Percentiles rank a stretch among this genome's conserved stretches.
Conservation (phyloP, 306 rosid species). For the Glycine tomentella region DNA sequence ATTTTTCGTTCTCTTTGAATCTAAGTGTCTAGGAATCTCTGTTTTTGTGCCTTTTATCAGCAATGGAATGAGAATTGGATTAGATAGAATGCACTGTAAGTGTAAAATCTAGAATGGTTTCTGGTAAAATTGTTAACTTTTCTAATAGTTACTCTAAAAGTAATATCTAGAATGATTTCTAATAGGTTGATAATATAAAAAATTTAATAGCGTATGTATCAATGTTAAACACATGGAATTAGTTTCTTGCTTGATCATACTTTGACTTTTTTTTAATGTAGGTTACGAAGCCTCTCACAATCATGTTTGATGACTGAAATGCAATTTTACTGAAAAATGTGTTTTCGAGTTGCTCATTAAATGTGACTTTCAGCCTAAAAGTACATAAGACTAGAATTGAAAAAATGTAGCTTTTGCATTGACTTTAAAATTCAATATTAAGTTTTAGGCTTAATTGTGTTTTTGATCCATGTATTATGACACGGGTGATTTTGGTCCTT, state of each 20-base stretch:
- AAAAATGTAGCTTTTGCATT: neutral
- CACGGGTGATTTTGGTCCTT: neutral
- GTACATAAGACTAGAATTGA: neutral
- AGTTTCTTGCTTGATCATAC: neutral
- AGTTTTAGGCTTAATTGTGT: neutral
- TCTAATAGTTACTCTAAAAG: neutral
- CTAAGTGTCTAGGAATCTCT: neutral
- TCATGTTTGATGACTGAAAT: neutral
- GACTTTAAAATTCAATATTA: neutral
- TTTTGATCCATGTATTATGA: neutral
- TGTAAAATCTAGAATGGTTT: neutral
- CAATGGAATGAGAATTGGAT: neutral
- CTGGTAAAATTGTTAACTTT: neutral
- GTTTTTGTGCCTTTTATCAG: neutral
- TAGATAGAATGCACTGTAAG: neutral
- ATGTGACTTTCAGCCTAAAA: neutral
- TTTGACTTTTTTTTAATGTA: neutral
- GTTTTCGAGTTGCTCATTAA: neutral
- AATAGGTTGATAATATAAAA: neutral
- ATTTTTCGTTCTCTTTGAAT: conserved; percentile 21
- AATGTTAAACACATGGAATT: neutral
- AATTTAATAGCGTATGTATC: neutral
- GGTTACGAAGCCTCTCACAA: neutral
- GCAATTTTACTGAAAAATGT: neutral
- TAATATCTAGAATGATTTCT: neutral